phyloP scores from a whole-genome alignment of 176 grass and related monocot species.

The Eremochloa ophiuroides region DNA sequence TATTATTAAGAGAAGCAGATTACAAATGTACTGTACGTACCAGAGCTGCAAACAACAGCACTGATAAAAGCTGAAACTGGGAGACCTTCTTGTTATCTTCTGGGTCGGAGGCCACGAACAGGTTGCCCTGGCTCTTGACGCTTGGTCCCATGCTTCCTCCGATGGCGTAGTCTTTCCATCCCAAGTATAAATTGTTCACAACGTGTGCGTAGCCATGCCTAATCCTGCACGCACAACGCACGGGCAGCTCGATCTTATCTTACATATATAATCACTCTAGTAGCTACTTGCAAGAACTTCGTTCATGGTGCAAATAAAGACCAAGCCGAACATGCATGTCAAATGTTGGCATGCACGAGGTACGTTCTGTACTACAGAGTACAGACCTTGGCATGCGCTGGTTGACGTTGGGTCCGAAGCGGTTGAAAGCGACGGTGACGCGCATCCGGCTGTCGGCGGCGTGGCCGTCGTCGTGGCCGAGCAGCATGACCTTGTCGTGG shows the following conservation, averaged over 20 bases:
- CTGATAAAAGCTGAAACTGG: not conserved
- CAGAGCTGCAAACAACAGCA: not conserved
- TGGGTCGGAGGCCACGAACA: conserved; percentile 49
- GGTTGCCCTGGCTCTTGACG: conserved; percentile 76
- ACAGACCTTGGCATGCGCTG: conserved; percentile 84
- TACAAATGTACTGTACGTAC: not conserved
- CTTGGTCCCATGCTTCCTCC: conserved; percentile 69
- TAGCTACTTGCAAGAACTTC: no score
- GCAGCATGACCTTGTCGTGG: conserved; percentile 93
- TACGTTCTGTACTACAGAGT: not conserved
- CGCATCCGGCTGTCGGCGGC: conserved; percentile 49
- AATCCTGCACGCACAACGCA: conserved; percentile 44
- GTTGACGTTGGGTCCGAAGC: conserved; percentile 70
- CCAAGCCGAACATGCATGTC: no score
- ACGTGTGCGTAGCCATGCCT: conserved; percentile 76
- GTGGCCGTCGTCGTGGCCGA: conserved; percentile 69
- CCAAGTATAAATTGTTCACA: conserved; percentile 75
- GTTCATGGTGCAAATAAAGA: no score
- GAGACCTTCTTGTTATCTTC: conserved; percentile 43
- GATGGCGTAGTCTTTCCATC: conserved; percentile 80
- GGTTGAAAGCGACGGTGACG: conserved; percentile 82
- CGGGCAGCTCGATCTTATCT: not conserved
- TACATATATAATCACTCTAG: not conserved
- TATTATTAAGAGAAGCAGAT: not conserved
- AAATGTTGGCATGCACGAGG: no score